A percentile compares a stretch with the other conserved stretches of the same genome.
Evolutionary conservation across 148 eudicot species (phyloP).

Genomic region (Spergularia bocconei): DNA sequence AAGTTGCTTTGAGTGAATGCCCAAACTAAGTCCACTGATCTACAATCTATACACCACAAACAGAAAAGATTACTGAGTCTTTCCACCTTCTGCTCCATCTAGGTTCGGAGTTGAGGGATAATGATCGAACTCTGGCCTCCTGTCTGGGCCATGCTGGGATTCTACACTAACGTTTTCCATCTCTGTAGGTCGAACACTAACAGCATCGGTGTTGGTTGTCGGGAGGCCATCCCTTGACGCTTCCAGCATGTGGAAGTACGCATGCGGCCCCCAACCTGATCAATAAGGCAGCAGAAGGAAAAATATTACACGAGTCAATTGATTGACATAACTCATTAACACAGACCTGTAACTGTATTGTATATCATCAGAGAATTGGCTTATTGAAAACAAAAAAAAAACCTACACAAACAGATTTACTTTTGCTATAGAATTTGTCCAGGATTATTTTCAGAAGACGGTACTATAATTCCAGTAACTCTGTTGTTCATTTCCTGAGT

Average conservation of each 20-base stretch:
- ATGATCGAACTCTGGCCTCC: conserved; percentile 22
- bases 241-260: conserved; percentile 68
- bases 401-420: not conserved
- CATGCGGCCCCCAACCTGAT: conserved; percentile 90
- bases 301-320: not conserved
- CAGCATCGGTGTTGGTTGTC: conserved; percentile 24
- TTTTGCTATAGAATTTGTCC: not conserved
- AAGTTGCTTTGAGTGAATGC: not conserved
- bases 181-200: conserved; percentile 36
- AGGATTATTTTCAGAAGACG: not conserved
- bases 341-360: too few species aligned
- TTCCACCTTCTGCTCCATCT: conserved; percentile 42
- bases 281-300: not conserved
- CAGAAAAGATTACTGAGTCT: conserved; percentile 26
- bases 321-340: not conserved
- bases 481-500: not conserved
- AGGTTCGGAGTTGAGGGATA: conserved; percentile 36
- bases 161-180: conserved; percentile 34
- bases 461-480: not conserved
- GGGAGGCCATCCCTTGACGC: conserved; percentile 41
- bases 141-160: conserved; percentile 23
- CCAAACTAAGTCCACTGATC: conserved; percentile 4
- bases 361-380: not conserved
- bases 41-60: conserved; percentile 15
- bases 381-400: not conserved